Evolutionary conservation across 176 grass and related monocot species (phyloP).

Genomic region (Stipa capillata): DNA sequence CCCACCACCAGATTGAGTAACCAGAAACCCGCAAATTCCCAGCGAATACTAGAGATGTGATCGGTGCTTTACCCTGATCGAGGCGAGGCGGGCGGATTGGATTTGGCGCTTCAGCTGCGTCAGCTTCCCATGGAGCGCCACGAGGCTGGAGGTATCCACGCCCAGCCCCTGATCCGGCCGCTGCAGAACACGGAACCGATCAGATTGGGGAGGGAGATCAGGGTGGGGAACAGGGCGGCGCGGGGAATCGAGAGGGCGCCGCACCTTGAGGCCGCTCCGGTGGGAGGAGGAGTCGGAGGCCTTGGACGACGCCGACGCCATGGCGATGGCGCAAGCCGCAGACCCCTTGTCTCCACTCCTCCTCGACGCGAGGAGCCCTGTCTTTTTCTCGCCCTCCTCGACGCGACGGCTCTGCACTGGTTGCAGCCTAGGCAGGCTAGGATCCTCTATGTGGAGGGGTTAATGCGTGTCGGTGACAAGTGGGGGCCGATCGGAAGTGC

Average conservation of each 20-base stretch:
- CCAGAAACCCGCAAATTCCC: not conserved
- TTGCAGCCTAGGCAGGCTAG: not conserved
- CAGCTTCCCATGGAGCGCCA: conserved; percentile 38
- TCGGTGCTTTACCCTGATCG: conserved; percentile 39
- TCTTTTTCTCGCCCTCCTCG: not conserved
- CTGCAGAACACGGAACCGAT: conserved; percentile 22
- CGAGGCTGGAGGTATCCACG: conserved; percentile 13
- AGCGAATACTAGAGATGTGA: not conserved
- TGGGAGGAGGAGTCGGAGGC: conserved; percentile 65
- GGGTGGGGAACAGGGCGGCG: not conserved
- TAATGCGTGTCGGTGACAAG: not conserved
- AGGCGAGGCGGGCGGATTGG: conserved; percentile 39
- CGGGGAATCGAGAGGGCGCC: not conserved
- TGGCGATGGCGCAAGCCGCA: conserved; percentile 47
- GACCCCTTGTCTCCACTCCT: conserved; percentile 20
- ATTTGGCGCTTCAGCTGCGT: conserved; percentile 58
- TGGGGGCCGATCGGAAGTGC: not conserved
- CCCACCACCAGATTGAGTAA: not conserved
- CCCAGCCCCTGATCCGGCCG: conserved; percentile 47
- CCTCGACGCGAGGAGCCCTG: conserved; percentile 17
- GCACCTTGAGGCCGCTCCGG: conserved; percentile 51
- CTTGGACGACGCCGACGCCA: conserved; percentile 73
- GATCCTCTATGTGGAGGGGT: not conserved
- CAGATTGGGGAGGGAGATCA: conserved; percentile 13
- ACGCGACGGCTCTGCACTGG: not conserved